Conservation (phyloP, 2,329 filamentous ascomycete genomes). For the Talaromyces amestolkiae region DNA sequence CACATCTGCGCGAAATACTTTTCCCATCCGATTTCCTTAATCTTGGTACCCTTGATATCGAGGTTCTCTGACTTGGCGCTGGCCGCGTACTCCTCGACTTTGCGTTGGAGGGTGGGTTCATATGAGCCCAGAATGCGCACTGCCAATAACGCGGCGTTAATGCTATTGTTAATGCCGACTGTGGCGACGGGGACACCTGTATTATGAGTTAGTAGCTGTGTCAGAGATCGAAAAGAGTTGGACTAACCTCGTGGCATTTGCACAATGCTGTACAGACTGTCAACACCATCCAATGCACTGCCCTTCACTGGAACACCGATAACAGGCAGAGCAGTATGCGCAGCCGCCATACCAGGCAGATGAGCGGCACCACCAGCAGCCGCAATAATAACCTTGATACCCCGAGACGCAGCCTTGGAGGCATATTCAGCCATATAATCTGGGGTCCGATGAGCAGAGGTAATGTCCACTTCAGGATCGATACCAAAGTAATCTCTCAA, state of each 20-base stretch:
- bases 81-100: conserved; percentile 45
- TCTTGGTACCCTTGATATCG: conserved; percentile 43
- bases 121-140: conserved; percentile 63
- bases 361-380: conserved; percentile 73
- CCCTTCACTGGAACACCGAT: conserved; percentile 77
- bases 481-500: conserved; percentile 45
- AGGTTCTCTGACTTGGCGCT: conserved; percentile 43
- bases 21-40: conserved; percentile 44
- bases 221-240: neutral
- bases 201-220: conserved; percentile 25
- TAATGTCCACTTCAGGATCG: conserved; percentile 47
- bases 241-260: conserved; percentile 66
- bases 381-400: conserved; percentile 72
- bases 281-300: conserved; percentile 68
- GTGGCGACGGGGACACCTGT: conserved; percentile 70
- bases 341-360: conserved; percentile 71
- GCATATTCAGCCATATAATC: conserved; percentile 67
- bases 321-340: conserved; percentile 68
- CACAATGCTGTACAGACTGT: conserved; percentile 70
- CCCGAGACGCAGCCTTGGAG: conserved; percentile 59
- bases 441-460: conserved; percentile 65
- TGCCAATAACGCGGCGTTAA: conserved; percentile 72
- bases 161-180: conserved; percentile 76
- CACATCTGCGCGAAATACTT: conserved; percentile 47
- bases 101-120: conserved; percentile 40